Conservation (phyloP, 257 asterid species). For the Parsonsia alboflavescens region DNA sequence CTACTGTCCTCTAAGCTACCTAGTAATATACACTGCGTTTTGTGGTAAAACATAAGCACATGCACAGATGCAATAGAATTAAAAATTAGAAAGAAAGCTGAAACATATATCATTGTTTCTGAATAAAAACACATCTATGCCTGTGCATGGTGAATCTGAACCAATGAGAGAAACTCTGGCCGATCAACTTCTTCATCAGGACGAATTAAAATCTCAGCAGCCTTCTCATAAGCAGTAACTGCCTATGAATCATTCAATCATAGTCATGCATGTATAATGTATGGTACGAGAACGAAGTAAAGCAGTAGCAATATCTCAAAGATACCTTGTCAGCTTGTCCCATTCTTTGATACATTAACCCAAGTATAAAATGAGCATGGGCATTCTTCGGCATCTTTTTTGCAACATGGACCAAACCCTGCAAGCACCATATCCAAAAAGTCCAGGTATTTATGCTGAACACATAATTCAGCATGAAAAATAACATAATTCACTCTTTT, state of each 20-base stretch:
- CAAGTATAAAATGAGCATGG: constrained; percentile 95
- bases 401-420: constrained; percentile 95
- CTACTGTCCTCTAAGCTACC: constrained; percentile 68
- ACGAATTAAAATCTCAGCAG: constrained; percentile 85
- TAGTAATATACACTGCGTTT: constrained; percentile 73
- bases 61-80: not conserved
- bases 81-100: constrained; percentile 15
- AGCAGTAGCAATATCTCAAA: constrained; percentile 17
- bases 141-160: constrained; percentile 98
- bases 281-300: constrained; percentile 14
- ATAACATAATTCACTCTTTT: not conserved
- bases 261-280: constrained; percentile 7
- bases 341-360: constrained; percentile 96
- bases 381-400: constrained; percentile 95
- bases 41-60: constrained; percentile 4
- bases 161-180: constrained; percentile 88
- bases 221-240: constrained; percentile 77
- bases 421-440: constrained; percentile 21
- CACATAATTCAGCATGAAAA: not conserved
- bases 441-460: not conserved
- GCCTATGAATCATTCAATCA: constrained; percentile 47
- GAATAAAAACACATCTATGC: constrained; percentile 21
- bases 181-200: constrained; percentile 93
- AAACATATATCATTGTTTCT: not conserved
- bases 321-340: constrained; percentile 96